These are phyloP conservation scores for Aureobasidium sp. DNA, from an alignment of 2,329 filamentous ascomycete species.

Conservation along the genomic window DNA sequence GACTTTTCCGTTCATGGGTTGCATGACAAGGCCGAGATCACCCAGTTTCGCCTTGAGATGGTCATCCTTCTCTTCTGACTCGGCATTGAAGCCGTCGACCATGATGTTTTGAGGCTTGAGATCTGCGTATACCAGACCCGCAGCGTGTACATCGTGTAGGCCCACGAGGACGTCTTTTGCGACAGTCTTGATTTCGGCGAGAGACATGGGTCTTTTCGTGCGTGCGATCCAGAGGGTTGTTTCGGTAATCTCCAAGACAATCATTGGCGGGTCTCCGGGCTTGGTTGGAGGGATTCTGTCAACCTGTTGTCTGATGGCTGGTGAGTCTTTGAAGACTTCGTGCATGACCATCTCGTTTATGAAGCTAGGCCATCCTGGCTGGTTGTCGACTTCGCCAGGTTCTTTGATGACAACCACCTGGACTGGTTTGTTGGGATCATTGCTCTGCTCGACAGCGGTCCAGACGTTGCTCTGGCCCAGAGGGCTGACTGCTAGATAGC, in stretches of 20 bases:
- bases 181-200: conserved; percentile 19
- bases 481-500: conserved; percentile 22
- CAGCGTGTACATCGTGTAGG: conserved; percentile 19
- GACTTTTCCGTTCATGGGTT: conserved; percentile 19
- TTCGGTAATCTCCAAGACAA: conserved; percentile 22
- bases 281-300: conserved; percentile 21
- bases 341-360: conserved; percentile 25
- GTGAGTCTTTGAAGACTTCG: conserved; percentile 21
- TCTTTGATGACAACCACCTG: conserved; percentile 22
- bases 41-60: conserved; percentile 21
- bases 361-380: conserved; percentile 19
- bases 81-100: conserved; percentile 20
- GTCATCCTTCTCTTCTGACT: conserved; percentile 14
- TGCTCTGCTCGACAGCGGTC: conserved; percentile 18
- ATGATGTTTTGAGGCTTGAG: conserved; percentile 25
- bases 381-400: conserved; percentile 17
- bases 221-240: conserved; percentile 22
- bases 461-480: conserved; percentile 24
- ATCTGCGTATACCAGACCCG: conserved; percentile 23
- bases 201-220: conserved; percentile 20
- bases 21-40: conserved; percentile 23
- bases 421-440: conserved; percentile 9
- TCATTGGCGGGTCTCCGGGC: conserved; percentile 16
- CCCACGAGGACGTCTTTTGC: conserved; percentile 19
- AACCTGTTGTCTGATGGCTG: conserved; percentile 19